Percentiles rank a stretch among this genome's conserved stretches.
Evolutionary conservation across 2,329 filamentous ascomycete species (phyloP).

Genomic region (Akanthomyces muscarius): DNA sequence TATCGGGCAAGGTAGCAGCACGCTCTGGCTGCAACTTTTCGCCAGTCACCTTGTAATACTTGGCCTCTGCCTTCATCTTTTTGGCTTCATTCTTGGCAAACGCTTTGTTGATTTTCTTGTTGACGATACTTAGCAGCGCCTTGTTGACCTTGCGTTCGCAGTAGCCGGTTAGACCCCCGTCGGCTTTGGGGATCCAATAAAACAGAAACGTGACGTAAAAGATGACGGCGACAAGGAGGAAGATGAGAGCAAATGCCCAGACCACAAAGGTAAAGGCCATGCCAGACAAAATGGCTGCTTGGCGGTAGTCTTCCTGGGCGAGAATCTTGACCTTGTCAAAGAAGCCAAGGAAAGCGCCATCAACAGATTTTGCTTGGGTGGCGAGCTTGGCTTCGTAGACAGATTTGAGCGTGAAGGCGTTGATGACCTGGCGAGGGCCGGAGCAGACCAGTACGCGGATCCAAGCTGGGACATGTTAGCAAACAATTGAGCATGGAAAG

Average conservation of each 20-base stretch:
- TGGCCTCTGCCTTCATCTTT: constrained; percentile 48
- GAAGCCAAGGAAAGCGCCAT: constrained; percentile 66
- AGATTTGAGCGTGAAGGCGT: constrained; percentile 81
- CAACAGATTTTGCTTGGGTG: constrained; percentile 46
- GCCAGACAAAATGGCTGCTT: constrained; percentile 77
- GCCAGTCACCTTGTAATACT: constrained; percentile 49
- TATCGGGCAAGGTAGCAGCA: constrained; percentile 64
- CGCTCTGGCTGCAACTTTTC: constrained; percentile 48
- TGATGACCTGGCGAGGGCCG: constrained; percentile 86
- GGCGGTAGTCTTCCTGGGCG: constrained; percentile 67
- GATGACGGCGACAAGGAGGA: constrained; percentile 67
- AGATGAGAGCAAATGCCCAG: constrained; percentile 78
- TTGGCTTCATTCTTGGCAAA: constrained; percentile 71
- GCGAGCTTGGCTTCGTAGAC: constrained; percentile 76
- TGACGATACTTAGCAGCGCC: constrained; percentile 78
- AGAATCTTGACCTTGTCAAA: constrained; percentile 76
- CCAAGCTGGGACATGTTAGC: constrained; percentile 56
- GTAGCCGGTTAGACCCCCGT: constrained; percentile 78
- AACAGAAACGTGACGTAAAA: constrained; percentile 88
- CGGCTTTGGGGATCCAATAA: constrained; percentile 80
- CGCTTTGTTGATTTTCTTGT: constrained; percentile 82
- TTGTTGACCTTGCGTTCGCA: constrained; percentile 90
- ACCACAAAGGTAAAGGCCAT: constrained; percentile 91
- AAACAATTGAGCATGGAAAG: not conserved
- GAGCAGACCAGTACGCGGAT: constrained; percentile 86